Base-by-base conservation (phyloP, 306 rosid species). In the Elaeagnus macrophylla region DNA sequence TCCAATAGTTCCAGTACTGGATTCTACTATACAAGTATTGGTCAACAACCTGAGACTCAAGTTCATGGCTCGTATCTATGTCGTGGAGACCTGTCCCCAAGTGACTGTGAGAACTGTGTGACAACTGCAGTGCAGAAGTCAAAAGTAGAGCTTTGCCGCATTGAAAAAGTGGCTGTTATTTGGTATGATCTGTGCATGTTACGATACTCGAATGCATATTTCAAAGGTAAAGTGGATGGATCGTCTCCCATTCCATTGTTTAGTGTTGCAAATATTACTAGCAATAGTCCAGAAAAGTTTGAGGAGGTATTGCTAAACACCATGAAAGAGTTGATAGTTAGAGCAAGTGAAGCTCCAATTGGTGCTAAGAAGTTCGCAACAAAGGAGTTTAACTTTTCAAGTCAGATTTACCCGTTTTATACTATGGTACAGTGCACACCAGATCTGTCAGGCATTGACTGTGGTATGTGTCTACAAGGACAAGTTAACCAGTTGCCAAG, bases 121-220 rank as follows among this genome's bases (percentile, higher is more conserved):
- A 25, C 2, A 25, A 25, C 32, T 25, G 32, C 32, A 25, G 32
- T 25, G 32, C 0, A 25, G 32, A 25, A 0, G 0, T 25, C 32
- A 25, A 25, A 3, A 1, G 32, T 2, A 0, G 32, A 25, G 32
- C 32, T 25, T 25, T 25, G 32, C 4, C 32, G 4, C 32, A 25
- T 25, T 25, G 32, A 25, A 25, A 51, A 66, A 69, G 75, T 70
- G 41, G 95, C 83, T 46, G 51, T 73, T 9, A 64, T 82, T 9
- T 85, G 95, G 95, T 79, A 79, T 57, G 79, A 85, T 0, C 54
- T 20, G 10, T 82, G 95, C 57, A 85, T 79, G 59, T 68, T 84
- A 19, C 77, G 67, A 8, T 84, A 84, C 72, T 76, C 85, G 15
- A 58, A 43, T 52, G 68, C 46, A 62, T 68, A 9, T 60, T 76